Evolutionary conservation across 148 eudicot species (phyloP).

Genomic region (Linanthus parryae): DNA sequence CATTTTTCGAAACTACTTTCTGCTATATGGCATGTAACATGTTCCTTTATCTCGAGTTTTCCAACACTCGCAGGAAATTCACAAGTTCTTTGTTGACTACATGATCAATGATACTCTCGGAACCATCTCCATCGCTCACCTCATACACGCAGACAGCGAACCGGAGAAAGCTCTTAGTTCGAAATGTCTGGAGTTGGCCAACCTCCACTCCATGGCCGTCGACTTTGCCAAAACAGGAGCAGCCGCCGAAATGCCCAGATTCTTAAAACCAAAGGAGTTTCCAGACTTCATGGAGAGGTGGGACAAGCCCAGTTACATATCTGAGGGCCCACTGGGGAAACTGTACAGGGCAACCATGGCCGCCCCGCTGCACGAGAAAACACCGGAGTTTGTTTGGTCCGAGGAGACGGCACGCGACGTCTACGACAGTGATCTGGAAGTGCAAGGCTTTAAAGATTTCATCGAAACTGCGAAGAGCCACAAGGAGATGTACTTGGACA

Average conservation of each 20-base stretch:
- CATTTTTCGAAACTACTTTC: no score
- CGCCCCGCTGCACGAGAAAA: slow-evolving; percentile 17
- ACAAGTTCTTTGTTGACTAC: slow-evolving; percentile 87
- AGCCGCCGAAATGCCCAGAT: slow-evolving; percentile 89
- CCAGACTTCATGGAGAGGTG: slow-evolving; percentile 95
- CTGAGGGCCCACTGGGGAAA: slow-evolving; percentile 66
- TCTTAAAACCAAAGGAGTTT: slow-evolving; percentile 65
- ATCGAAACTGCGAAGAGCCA: slow-evolving; percentile 44
- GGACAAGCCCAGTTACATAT: slow-evolving; percentile 63
- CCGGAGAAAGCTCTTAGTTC: slow-evolving; percentile 73
- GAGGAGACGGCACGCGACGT: slow-evolving; percentile 35
- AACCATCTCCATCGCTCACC: slow-evolving; percentile 82
- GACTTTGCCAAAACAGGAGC: slow-evolving; percentile 96
- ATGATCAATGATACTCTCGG: slow-evolving; percentile 85
- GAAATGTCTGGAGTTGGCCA: slow-evolving; percentile 69
- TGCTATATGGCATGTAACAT: no score
- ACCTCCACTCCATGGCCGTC: slow-evolving; percentile 97
- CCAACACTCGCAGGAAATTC: slow-evolving; percentile 71
- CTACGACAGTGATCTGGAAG: slow-evolving; percentile 61
- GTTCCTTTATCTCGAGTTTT: background rate
- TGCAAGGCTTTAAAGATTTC: slow-evolving; percentile 55
- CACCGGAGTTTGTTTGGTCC: slow-evolving; percentile 25
- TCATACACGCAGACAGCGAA: slow-evolving; percentile 84
- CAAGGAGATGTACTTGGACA: slow-evolving; percentile 72
- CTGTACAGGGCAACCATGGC: slow-evolving; percentile 64